phyloP scores from a whole-genome alignment of 75 land plant genomes.

The Ceratopteris richardii region DNA sequence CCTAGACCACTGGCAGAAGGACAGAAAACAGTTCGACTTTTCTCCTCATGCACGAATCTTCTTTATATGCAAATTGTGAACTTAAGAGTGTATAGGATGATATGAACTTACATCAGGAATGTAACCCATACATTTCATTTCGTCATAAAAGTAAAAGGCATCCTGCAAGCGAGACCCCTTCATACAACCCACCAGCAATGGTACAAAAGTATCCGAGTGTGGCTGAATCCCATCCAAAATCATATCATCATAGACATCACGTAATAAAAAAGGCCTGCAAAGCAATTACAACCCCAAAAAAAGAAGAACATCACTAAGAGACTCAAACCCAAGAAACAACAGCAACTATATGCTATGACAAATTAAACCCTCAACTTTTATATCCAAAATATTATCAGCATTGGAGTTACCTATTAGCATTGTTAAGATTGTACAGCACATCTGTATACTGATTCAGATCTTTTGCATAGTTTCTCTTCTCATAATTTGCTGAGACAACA shows the following conservation, averaged over 20 bases:
- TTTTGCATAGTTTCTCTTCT: constrained; percentile 66
- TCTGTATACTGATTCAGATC: constrained; percentile 72
- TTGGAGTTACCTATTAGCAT: constrained; percentile 39
- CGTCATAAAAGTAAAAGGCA: constrained; percentile 71
- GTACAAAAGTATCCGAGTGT: constrained; percentile 52
- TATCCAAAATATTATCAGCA: neutral
- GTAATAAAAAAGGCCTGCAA: constrained; percentile 57
- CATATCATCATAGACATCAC: constrained; percentile 96
- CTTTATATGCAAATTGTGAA: no score
- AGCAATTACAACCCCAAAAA: neutral
- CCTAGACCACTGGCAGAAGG: no score
- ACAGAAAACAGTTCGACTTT: no score
- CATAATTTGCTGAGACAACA: constrained; percentile 31
- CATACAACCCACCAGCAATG: constrained; percentile 67
- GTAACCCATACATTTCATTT: constrained; percentile 88
- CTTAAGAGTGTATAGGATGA: no score
- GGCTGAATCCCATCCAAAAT: constrained; percentile 87
- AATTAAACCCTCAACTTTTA: neutral
- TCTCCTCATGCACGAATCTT: no score
- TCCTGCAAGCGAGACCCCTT: constrained; percentile 79
- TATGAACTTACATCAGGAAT: constrained; percentile 65
- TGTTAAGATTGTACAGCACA: constrained; percentile 45
- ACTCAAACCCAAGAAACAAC: neutral
- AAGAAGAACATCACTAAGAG: neutral
- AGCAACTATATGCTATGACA: neutral